These are phyloP conservation scores for Polytrichum formosum DNA, from an alignment of 225 moss, liverwort and hornwort genomes.

Conservation along the genomic window DNA sequence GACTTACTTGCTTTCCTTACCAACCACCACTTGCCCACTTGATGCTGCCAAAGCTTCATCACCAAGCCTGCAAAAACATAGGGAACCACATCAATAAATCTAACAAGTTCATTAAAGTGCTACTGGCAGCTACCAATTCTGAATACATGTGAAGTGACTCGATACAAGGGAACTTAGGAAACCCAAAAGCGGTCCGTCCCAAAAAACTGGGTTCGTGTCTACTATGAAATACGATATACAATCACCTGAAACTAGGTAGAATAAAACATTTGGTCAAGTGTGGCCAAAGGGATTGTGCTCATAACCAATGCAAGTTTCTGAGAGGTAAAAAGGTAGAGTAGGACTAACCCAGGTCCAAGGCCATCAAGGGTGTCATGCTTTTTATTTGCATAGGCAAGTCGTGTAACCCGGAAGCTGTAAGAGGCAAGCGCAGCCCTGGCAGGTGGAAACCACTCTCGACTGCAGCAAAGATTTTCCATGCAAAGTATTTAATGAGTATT, in stretches of 20 bases:
- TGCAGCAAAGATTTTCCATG: slow-evolving; percentile 17
- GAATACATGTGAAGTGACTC: not conserved
- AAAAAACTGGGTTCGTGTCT: not conserved
- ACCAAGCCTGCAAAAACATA: slow-evolving; percentile 57
- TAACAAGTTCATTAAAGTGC: not conserved
- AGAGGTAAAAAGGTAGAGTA: not conserved
- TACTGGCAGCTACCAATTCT: no score
- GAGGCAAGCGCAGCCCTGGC: slow-evolving; percentile 94
- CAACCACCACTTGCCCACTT: slow-evolving; percentile 99
- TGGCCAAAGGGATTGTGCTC: slow-evolving; percentile 7
- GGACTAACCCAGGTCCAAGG: slow-evolving; percentile 76
- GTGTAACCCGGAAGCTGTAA: slow-evolving; percentile 78
- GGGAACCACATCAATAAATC: not conserved
- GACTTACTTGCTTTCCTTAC: slow-evolving; percentile 99
- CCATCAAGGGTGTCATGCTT: slow-evolving; percentile 82
- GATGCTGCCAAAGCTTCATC: slow-evolving; percentile 90
- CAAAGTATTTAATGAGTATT: no score
- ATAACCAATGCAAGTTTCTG: no score
- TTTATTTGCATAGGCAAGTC: slow-evolving; percentile 67
- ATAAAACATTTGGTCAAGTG: not conserved
- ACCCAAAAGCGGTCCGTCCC: not conserved
- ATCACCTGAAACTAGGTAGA: not conserved
- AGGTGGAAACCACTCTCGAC: slow-evolving; percentile 99
- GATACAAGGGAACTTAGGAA: not conserved
- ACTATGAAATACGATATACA: no score